Base-by-base conservation (phyloP, 1,284 basidiomycete genomes). In the Jaminaea rosea region DNA sequence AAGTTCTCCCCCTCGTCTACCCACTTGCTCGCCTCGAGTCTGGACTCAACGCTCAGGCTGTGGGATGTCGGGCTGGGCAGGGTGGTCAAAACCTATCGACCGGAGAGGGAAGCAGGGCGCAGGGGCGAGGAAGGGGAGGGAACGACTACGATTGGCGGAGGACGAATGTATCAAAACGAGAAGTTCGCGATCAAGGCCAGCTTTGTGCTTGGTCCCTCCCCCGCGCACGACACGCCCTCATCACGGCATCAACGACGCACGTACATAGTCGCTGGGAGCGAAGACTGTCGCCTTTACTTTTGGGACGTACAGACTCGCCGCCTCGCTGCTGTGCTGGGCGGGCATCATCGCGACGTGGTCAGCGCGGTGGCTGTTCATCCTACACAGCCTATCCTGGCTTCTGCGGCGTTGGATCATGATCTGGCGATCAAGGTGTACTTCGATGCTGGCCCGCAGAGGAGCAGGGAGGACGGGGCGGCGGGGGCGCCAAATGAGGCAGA, bases 1-100 rank as follows among this genome's bases (percentile, higher is more conserved):
- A 79, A 80, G 58, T 97, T 98, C 77, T 88, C 92, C 10, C 90
- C 90, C 0, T 92, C 92, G 64, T 89, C 88, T 0, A 83, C 82
- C 69, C 93, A 87, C 73, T 81, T 98, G 26, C 80, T 97, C 34
- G 84, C 85, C 1, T 84, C 88, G 0, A 91, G 91, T 4, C 84
- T 97, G 65, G 92, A 97, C 71, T 91, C 87, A 5, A 88, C 87
- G 0, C 83, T 97, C 50, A 82, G 94, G 1, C 78, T 99, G 21
- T 97, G 94, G 91, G 88, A 93, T 72, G 88, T 87, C 60, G 86
- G 89, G 58, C 85, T 83, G n/a, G 86, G 87, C 10, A 85, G 86
- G 57, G 88, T 90, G 58, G 83, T 96, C 44, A 97, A 97, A 77
- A 93, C 91, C 2, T 92, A 91, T 68, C 39, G 39, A 6, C 34